These are phyloP conservation scores for Achlya hypogyna DNA, from an alignment of 352 stramenopile species.

Conservation along the genomic window DNA sequence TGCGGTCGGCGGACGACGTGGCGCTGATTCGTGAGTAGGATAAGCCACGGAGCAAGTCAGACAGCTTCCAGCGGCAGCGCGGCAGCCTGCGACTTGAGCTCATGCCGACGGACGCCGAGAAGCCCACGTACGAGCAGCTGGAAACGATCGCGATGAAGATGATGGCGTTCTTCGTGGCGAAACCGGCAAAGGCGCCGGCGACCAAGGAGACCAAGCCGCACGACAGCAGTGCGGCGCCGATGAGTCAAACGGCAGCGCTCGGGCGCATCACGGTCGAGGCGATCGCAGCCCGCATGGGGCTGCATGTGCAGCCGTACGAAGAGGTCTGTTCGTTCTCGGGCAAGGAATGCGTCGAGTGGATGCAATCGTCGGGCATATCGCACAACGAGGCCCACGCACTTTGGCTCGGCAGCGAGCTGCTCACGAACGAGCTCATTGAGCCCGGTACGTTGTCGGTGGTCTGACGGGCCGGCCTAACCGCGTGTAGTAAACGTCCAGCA, in stretches of 20 bases:
- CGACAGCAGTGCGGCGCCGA: neutral
- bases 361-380: constrained; percentile 73
- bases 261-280: constrained; percentile 13
- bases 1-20: too few species aligned
- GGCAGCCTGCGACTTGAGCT: constrained; percentile 13
- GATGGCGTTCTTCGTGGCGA: constrained; percentile 13
- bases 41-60: constrained; percentile 27
- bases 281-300: constrained; percentile 10
- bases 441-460: neutral
- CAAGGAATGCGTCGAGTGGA: constrained; percentile 52
- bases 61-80: neutral
- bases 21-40: constrained; percentile 43
- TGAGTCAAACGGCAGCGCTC: neutral
- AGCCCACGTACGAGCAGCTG: constrained; percentile 66
- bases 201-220: neutral
- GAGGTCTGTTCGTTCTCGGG: constrained; percentile 35
- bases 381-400: constrained; percentile 53
- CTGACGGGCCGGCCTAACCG: neutral
- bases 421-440: constrained; percentile 49
- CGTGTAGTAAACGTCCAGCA: neutral
- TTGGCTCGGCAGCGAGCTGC: constrained; percentile 66
- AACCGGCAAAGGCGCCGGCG: neutral
- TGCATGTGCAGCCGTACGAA: neutral
- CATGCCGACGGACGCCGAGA: constrained; percentile 54
- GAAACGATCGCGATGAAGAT: constrained; percentile 70